Evolutionary conservation across 768 basidiomycete genomes (phyloP).

Genomic region (Leucosporidium creatinivorum): DNA sequence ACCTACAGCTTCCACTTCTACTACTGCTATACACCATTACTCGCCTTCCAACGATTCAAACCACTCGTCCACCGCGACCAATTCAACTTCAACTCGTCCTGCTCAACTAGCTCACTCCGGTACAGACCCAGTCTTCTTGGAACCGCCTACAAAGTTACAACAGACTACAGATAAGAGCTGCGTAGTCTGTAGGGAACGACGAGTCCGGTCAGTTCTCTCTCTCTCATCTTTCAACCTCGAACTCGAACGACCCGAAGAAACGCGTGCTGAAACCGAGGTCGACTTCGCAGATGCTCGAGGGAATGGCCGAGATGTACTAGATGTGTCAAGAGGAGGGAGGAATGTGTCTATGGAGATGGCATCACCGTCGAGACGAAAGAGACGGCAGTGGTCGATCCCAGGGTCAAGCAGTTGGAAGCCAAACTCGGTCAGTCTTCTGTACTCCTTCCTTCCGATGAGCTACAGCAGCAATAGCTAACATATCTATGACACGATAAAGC

Average conservation of each 20-base stretch:
- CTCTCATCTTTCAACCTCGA: too few relatives aligned
- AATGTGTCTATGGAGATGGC: not conserved
- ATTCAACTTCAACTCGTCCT: too few relatives aligned
- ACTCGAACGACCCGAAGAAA: not conserved
- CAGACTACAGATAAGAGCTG: not conserved
- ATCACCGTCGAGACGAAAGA: not conserved
- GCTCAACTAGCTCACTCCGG: too few relatives aligned
- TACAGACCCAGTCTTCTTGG: too few relatives aligned
- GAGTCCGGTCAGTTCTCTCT: not conserved
- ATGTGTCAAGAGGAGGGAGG: not conserved
- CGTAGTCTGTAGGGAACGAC: not conserved
- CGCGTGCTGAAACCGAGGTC: not conserved
- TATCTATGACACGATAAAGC: too few relatives aligned
- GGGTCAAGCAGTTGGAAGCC: not conserved
- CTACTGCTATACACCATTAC: too few relatives aligned
- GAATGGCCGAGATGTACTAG: not conserved
- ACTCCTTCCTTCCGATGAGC: not conserved
- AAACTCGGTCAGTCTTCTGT: not conserved
- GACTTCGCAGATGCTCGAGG: not conserved
- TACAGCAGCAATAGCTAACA: too few relatives aligned
- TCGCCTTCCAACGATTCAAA: too few relatives aligned
- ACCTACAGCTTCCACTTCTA: too few relatives aligned
- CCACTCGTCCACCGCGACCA: too few relatives aligned
- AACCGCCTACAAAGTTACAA: too few relatives aligned
- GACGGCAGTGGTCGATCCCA: not conserved